Evolutionary conservation across 2,329 filamentous ascomycete species (phyloP), one percentile per base, ranked within the genome.

Genomic region (Westerdykella sp.): DNA sequence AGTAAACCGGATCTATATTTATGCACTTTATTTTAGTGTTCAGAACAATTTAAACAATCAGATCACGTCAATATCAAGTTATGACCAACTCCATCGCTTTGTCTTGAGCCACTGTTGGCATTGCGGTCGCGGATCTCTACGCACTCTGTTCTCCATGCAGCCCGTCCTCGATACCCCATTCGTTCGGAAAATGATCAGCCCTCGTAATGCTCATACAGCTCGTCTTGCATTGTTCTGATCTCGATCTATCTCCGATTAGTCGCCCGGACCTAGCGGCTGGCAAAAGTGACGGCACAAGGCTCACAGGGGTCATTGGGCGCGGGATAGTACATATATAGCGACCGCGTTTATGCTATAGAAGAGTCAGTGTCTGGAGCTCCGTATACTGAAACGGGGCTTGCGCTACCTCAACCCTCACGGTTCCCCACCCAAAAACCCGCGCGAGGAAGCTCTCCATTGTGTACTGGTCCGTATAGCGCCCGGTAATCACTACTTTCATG

Each of bases 241-340:
- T 31, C 11, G 42, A 35, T 16, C 25, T 28, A 12, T 9, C 7
- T 28, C 7, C 11, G 25, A 12, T 28, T 12, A 28, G 25, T 12
- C 4, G 25, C 23, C 10, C 23, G 5, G 23, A 25, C 25, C 18
- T 21, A 28, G 2, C 9, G 11, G 11, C 25, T 28, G 7, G 25
- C 39, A 32, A 35, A 35, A 41, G 14, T n/a, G 3, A 30, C 28
- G 42, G 6, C 16, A 30, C 25, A 28, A 28, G 9, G 25, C 18
- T 36, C 42, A 25, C 37, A 41, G 30, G 31, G 38, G 23, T 16
- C 37, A 21, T 28, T 6, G 28, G 39, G 6, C 50, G 43, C 11
- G 50, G 50, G 4, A 53, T 21, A 5, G 18, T 42, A 38, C 50
- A 53, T 23, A 46, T 45, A 16, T 46, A 50, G 10, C 40, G 28